Conservation (phyloP, 306 rosid genomes). For the Trifolium pratense region DNA sequence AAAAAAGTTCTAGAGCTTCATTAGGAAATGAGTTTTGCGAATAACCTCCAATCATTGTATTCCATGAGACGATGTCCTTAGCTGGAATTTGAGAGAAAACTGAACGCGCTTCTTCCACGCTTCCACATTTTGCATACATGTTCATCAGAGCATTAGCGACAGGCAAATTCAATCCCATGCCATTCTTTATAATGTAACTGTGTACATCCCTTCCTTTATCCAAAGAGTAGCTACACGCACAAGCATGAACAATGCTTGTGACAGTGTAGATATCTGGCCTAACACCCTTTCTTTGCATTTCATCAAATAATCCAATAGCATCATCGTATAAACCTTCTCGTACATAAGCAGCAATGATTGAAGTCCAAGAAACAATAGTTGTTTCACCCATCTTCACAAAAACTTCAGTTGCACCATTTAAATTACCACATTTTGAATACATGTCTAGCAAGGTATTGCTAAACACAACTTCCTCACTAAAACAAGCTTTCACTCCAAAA, state of each 20-base stretch:
- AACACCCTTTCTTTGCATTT: constrained; percentile 60
- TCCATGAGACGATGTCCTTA: constrained; percentile 74
- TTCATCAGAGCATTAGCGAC: constrained; percentile 81
- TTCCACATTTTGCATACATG: constrained; percentile 86
- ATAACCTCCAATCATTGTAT: constrained; percentile 78
- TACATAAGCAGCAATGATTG: constrained; percentile 67
- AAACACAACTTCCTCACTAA: constrained; percentile 52
- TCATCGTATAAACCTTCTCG: constrained; percentile 62
- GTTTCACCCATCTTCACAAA: constrained; percentile 62
- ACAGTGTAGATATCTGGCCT: constrained; percentile 59
- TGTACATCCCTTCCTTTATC: constrained; percentile 63
- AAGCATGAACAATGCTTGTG: constrained; percentile 69
- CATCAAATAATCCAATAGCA: constrained; percentile 56
- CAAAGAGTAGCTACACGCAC: constrained; percentile 62
- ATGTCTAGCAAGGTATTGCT: constrained; percentile 70
- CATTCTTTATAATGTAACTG: constrained; percentile 57
- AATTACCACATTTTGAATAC: constrained; percentile 78
- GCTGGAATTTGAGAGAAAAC: constrained; percentile 57
- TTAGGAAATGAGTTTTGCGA: constrained; percentile 66
- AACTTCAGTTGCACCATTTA: constrained; percentile 53
- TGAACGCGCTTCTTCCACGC: constrained; percentile 69
- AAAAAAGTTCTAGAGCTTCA: constrained; percentile 58
- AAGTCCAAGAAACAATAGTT: constrained; percentile 85
- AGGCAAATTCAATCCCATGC: constrained; percentile 51
- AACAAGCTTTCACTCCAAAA: constrained; percentile 54